phyloP scores from a whole-genome alignment of 1,284 basidiomycete species.

The Ceratobasidium papillatum region DNA sequence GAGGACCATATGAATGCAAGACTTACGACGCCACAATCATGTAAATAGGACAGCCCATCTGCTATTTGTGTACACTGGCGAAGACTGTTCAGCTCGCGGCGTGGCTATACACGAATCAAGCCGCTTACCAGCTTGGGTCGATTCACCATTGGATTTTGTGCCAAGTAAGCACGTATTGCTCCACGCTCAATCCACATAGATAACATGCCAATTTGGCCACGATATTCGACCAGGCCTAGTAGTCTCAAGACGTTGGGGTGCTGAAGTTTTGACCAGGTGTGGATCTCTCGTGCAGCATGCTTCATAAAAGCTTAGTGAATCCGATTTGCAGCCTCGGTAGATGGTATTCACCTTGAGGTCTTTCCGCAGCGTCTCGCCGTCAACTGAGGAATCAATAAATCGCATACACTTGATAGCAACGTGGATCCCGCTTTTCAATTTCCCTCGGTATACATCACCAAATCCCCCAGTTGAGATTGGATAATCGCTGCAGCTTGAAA shows the following conservation, averaged over 20 bases:
- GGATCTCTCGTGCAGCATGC: constrained; percentile 15
- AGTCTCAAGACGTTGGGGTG: constrained; percentile 10
- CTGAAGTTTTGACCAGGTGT: constrained; percentile 15
- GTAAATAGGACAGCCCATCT: constrained; percentile 15
- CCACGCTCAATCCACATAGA: constrained; percentile 11
- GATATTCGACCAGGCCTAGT: constrained; percentile 2
- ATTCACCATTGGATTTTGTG: background rate
- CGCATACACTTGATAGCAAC: constrained; percentile 10
- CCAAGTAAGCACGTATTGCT: background rate
- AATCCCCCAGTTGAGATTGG: background rate
- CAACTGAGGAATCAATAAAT: background rate
- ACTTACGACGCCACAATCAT: constrained; percentile 6
- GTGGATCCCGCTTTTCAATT: background rate
- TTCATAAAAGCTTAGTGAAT: background rate
- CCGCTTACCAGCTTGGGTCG: constrained; percentile 4
- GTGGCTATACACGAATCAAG: background rate
- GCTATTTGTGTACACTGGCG: constrained; percentile 4
- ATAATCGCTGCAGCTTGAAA: background rate
- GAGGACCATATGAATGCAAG: background rate
- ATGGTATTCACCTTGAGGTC: background rate
- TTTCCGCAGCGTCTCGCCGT: background rate
- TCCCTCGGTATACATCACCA: constrained; percentile 5
- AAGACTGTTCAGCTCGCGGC: too few relatives aligned
- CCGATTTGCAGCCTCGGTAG: background rate
- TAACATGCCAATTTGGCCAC: constrained; percentile 12